Percentiles rank a stretch among this genome's conserved stretches.
Conservation (phyloP, 2,329 filamentous ascomycete genomes). For the Tolypocladium tundrense region DNA sequence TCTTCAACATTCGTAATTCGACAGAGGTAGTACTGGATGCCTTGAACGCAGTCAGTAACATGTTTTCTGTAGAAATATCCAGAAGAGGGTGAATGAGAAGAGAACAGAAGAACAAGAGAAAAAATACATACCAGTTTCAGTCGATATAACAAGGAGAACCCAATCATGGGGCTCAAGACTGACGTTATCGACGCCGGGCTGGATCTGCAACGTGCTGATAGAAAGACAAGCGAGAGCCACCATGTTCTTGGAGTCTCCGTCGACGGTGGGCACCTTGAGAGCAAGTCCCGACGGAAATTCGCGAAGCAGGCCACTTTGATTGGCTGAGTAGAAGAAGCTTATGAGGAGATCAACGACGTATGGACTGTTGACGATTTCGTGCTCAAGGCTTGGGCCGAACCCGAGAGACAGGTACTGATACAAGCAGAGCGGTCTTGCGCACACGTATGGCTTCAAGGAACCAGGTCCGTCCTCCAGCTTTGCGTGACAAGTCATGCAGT, state of each 20-base stretch:
- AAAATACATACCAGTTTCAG: too few relatives aligned
- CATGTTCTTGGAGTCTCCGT: neutral
- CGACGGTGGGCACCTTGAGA: constrained; percentile 19
- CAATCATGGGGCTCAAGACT: too few relatives aligned
- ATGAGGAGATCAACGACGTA: constrained; percentile 76
- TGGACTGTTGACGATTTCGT: constrained; percentile 70
- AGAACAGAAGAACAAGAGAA: too few relatives aligned
- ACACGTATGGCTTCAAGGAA: constrained; percentile 71
- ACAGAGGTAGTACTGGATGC: too few relatives aligned
- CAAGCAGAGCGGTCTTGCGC: constrained; percentile 62
- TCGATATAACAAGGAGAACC: too few relatives aligned
- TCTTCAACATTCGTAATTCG: too few relatives aligned
- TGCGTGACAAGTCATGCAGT: constrained; percentile 76
- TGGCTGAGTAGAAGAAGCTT: constrained; percentile 65
- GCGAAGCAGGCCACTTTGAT: constrained; percentile 27
- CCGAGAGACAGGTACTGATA: constrained; percentile 85
- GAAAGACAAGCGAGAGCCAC: too few relatives aligned
- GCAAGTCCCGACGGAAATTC: constrained; percentile 32
- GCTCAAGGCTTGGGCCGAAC: constrained; percentile 75
- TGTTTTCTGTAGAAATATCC: too few relatives aligned
- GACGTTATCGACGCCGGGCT: too few relatives aligned
- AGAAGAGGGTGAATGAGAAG: too few relatives aligned
- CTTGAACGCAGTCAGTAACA: too few relatives aligned
- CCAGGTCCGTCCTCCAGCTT: constrained; percentile 55
- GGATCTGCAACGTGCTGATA: too few relatives aligned